A percentile compares a stretch with the other conserved stretches of the same genome.
These are phyloP conservation scores for Crithidia mellificae DNA, from an alignment of 208 protist species.

Conservation along the genomic window DNA sequence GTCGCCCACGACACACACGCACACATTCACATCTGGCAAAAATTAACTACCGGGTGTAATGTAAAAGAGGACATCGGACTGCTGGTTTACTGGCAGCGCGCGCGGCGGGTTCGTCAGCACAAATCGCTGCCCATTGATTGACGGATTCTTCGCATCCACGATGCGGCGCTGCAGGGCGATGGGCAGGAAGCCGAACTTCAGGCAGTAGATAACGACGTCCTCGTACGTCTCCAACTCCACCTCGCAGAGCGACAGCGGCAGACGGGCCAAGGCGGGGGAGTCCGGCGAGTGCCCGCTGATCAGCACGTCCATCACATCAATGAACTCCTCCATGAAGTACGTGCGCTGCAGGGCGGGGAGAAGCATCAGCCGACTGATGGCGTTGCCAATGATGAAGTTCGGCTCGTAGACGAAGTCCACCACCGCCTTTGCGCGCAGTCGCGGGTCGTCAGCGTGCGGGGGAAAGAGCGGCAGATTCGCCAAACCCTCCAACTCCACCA, in stretches of 20 bases:
- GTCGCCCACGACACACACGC: too few species aligned
- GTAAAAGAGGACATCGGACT: slow-evolving; percentile 73
- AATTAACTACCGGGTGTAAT: slow-evolving; percentile 45
- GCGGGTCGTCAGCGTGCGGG: slow-evolving; percentile 61
- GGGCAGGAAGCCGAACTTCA: slow-evolving; percentile 67
- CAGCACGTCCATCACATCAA: slow-evolving; percentile 80
- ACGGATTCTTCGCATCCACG: slow-evolving; percentile 49
- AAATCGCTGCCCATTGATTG: slow-evolving; percentile 74
- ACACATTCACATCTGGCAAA: too few species aligned
- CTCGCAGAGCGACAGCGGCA: slow-evolving; percentile 55
- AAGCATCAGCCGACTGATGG: slow-evolving; percentile 79
- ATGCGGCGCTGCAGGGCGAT: slow-evolving; percentile 78
- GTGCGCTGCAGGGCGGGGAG: slow-evolving; percentile 65
- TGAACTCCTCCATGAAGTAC: slow-evolving; percentile 85
- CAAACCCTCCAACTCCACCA: slow-evolving; percentile 78
- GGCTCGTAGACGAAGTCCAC: slow-evolving; percentile 83
- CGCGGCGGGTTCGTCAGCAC: slow-evolving; percentile 82
- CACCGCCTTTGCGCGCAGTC: slow-evolving; percentile 62
- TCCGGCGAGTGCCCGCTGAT: slow-evolving; percentile 65
- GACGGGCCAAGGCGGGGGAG: slow-evolving; percentile 56
- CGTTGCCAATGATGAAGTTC: slow-evolving; percentile 85
- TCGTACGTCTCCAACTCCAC: slow-evolving; percentile 66
- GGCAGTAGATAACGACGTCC: slow-evolving; percentile 70
- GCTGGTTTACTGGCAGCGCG: slow-evolving; percentile 52
- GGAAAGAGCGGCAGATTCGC: slow-evolving; percentile 76